Conservation (phyloP, 768 basidiomycete species). For the Kwoniella sp. region DNA sequence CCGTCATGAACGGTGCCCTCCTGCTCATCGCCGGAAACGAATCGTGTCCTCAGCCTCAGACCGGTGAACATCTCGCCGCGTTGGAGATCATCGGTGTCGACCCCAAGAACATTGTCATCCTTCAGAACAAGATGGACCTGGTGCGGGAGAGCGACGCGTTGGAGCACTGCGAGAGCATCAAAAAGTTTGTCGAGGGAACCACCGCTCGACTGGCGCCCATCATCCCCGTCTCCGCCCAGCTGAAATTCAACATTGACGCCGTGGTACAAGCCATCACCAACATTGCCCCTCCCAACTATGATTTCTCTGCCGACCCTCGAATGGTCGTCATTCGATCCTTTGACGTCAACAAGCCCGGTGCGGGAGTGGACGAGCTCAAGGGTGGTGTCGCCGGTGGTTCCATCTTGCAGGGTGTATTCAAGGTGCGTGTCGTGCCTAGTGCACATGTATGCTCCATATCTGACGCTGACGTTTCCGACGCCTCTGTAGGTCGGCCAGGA, state of each 20-base stretch:
- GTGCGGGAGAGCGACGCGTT: constrained; percentile 91
- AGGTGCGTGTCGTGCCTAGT: constrained; percentile 50
- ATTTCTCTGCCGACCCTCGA: constrained; percentile 84
- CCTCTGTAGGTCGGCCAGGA: constrained; percentile 66
- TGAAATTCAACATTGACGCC: constrained; percentile 98
- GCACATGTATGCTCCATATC: background rate
- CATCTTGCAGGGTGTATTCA: constrained; percentile 85
- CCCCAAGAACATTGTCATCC: constrained; percentile 84
- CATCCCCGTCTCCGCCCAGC: constrained; percentile 96
- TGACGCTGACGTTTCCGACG: background rate
- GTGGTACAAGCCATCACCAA: constrained; percentile 97
- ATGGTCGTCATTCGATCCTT: constrained; percentile 99
- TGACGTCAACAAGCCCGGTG: constrained; percentile 98
- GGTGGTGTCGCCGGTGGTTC: constrained; percentile 98
- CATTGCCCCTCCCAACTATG: constrained; percentile 88
- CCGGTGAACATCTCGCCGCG: constrained; percentile 95
- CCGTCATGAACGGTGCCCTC: constrained; percentile 98
- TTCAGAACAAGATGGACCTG: constrained; percentile 98
- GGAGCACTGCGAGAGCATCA: constrained; percentile 93
- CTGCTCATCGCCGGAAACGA: constrained; percentile 96
- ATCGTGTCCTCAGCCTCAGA: constrained; percentile 98
- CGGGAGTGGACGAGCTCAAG: constrained; percentile 93
- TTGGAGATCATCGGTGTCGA: constrained; percentile 97
- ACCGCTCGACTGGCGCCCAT: constrained; percentile 96
- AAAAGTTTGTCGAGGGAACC: constrained; percentile 93